A percentile compares a stretch with the other conserved stretches of the same genome.
phyloP scores from a whole-genome alignment of 2,329 filamentous ascomycete species.

The Nothophaeocryptopus gaeumannii region DNA sequence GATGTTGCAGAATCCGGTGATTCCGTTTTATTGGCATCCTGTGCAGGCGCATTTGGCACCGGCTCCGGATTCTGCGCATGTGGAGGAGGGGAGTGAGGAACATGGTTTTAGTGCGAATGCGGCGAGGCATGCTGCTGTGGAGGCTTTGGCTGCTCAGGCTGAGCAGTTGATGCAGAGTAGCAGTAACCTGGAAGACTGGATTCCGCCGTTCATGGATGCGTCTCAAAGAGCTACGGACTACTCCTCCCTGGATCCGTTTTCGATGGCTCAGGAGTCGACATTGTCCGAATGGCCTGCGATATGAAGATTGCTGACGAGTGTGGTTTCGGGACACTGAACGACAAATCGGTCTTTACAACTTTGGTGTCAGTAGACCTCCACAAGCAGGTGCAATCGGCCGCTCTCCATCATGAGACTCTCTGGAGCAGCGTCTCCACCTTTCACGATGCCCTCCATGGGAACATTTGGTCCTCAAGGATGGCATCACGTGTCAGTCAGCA shows the following conservation, averaged over 20 bases:
- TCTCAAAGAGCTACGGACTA: conserved; percentile 9
- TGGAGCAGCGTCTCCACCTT: too few relatives aligned
- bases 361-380: too few relatives aligned
- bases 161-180: conserved; percentile 4
- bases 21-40: conserved; percentile 20
- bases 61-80: not conserved
- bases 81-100: conserved; percentile 3
- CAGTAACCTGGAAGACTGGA: conserved; percentile 15
- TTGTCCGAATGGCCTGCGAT: conserved; percentile 11
- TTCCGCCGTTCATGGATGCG: conserved; percentile 14
- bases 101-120: conserved; percentile 6
- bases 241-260: conserved; percentile 9
- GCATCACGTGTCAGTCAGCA: too few relatives aligned
- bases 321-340: too few relatives aligned
- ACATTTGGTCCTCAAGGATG: too few relatives aligned
- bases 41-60: conserved; percentile 11
- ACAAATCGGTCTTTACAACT: too few relatives aligned
- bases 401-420: too few relatives aligned
- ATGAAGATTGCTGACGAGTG: conserved; percentile 1
- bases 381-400: too few relatives aligned
- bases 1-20: conserved; percentile 15
- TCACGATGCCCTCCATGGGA: too few relatives aligned
- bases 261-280: conserved; percentile 10
- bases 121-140: not conserved
- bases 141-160: not conserved